Evolutionary conservation across 331 rosid species (phyloP).

Genomic region (Rosa hybrid): DNA sequence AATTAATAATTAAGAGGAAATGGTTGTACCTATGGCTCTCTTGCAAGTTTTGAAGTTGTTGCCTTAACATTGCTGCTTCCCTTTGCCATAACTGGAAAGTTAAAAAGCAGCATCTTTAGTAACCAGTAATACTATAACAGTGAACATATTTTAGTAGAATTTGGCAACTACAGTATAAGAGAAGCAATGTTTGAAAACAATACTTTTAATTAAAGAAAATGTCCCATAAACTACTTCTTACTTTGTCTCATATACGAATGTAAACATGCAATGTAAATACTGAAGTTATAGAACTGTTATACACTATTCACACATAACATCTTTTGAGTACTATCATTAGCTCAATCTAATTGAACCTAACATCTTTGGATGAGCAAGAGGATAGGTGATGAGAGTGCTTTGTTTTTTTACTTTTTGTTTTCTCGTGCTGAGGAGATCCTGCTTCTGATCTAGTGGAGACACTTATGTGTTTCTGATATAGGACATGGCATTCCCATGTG

Average conservation of each 20-base stretch:
- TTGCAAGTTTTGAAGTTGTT: conserved; percentile 78
- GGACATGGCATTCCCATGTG: background rate
- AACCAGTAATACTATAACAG: conserved; percentile 8
- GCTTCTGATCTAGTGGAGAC: background rate
- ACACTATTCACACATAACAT: background rate
- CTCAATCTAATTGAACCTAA: conserved; percentile 4
- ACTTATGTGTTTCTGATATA: background rate
- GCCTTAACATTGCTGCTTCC: conserved; percentile 84
- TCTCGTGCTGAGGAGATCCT: background rate
- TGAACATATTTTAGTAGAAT: background rate
- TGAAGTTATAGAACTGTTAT: background rate
- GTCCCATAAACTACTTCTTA: background rate
- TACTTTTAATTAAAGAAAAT: background rate
- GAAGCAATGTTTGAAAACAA: background rate
- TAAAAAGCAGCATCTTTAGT: conserved; percentile 23
- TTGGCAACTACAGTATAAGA: background rate
- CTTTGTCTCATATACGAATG: background rate
- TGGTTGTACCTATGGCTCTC: conserved; percentile 74
- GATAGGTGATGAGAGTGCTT: background rate
- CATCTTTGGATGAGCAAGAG: background rate
- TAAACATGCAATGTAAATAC: background rate
- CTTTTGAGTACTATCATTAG: background rate
- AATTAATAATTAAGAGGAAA: conserved; percentile 3
- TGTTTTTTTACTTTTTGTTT: background rate
- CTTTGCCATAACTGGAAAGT: conserved; percentile 83